Conservation (phyloP, 305 asterid species). For the Andrographis paniculata region DNA sequence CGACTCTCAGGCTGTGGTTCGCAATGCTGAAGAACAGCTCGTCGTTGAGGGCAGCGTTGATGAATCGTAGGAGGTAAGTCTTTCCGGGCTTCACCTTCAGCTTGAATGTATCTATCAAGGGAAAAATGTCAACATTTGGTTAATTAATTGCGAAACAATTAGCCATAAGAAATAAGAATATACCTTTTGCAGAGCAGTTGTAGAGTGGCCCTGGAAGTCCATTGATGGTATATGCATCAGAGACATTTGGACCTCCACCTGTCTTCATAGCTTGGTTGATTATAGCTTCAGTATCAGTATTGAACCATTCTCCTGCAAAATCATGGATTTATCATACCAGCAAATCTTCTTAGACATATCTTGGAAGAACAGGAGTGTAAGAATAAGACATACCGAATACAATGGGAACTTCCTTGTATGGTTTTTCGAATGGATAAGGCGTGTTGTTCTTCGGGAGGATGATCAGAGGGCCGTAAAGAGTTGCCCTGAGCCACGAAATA, state of each 20-base stretch:
- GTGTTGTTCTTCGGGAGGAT: slow-evolving; percentile 37
- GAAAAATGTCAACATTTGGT: neutral
- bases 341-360: too few relatives aligned
- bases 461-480: slow-evolving; percentile 46
- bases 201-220: slow-evolving; percentile 54
- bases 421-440: slow-evolving; percentile 47
- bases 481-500: slow-evolving; percentile 56
- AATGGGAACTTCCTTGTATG: slow-evolving; percentile 48
- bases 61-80: slow-evolving; percentile 49
- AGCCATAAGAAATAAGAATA: too few relatives aligned
- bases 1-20: slow-evolving; percentile 43
- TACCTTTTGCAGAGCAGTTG: slow-evolving; percentile 54
- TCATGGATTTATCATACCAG: neutral
- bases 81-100: slow-evolving; percentile 52
- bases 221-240: slow-evolving; percentile 52
- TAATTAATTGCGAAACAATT: too few relatives aligned
- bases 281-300: slow-evolving; percentile 46
- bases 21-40: slow-evolving; percentile 50
- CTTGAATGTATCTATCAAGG: slow-evolving; percentile 33
- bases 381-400: slow-evolving; percentile 28
- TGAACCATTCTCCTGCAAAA: slow-evolving; percentile 55
- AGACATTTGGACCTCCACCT: slow-evolving; percentile 59
- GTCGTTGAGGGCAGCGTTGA: slow-evolving; percentile 62
- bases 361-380: too few relatives aligned
- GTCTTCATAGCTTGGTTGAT: slow-evolving; percentile 42